Base-by-base conservation (phyloP, 345 rosid genomes). In the Citrus glauca region DNA sequence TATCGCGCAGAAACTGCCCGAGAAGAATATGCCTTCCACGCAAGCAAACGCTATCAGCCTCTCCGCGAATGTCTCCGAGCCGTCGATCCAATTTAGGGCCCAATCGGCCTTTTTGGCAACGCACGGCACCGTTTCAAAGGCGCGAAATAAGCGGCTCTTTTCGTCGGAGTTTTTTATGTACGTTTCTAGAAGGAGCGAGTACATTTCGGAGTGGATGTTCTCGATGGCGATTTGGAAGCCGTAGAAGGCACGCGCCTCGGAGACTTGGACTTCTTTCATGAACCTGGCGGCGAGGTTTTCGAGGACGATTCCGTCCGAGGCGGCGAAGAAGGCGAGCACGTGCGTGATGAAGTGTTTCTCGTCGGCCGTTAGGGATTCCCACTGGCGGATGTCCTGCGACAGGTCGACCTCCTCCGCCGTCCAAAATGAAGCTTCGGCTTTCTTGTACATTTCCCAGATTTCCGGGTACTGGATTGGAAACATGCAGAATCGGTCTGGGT, bases 391-490 rank as follows among this genome's bases (percentile, higher is more conserved):
- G 75, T 96, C 98, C 37, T 85, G 86, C 4, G 99, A 96, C 71
- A 96, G 88, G 62, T 96, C 99, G 27, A 96, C 99, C 78, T 96
- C 99, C 83, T 96, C 98, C 4, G 98, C 98, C 2, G 98, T 96
- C 97, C 99, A 96, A 62, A 96, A 96, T 0, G 98, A 96, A 35
- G 99, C 98, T 75, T 92, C 99, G 22, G 97, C 98, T 72, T 96
- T 90, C 91, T 96, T 94, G 87, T 96, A 94, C 99, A 92, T 94
- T 68, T 96, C 97, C 99, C 98, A 96, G 65, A 96, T 87, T 85
- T 92, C 82, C 0, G 99, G 98, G 80, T 91, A 91, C 32, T 94
- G 90, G 66, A 94, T 91, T 0, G 99, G 99, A 56, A 96, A 96
- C 99, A 96, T 96, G 61, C 98, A 94, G 88, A 96, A 94, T 4